These are phyloP conservation scores for Trypanosoma boissoni DNA, from an alignment of 208 protist species.

Conservation along the genomic window DNA sequence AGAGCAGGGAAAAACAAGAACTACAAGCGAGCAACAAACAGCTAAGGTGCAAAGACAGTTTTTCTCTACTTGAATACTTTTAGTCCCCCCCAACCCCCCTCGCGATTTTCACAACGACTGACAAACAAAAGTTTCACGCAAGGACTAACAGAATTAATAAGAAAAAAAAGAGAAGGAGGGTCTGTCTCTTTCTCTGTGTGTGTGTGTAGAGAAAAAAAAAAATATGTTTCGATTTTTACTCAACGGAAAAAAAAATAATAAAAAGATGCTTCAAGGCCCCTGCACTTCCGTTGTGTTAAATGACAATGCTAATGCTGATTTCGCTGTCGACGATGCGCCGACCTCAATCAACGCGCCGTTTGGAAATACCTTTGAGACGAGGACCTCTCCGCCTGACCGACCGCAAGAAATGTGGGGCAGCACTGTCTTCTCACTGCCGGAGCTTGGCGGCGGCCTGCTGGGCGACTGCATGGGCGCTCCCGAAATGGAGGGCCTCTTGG, in stretches of 20 bases:
- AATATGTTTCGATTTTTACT: too few species aligned
- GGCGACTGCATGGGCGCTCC: neutral
- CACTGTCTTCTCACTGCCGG: constrained; percentile 13
- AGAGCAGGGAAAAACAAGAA: too few species aligned
- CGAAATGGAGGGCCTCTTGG: neutral
- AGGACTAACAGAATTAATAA: too few species aligned
- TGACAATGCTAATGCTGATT: too few species aligned
- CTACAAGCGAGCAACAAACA: too few species aligned
- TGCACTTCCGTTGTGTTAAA: neutral
- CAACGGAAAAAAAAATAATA: neutral
- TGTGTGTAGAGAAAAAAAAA: too few species aligned
- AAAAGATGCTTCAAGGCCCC: constrained; percentile 5
- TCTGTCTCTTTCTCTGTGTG: neutral
- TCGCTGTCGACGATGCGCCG: too few species aligned
- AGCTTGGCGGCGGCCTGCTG: constrained; percentile 10
- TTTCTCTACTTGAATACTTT: too few species aligned
- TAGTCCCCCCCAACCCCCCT: too few species aligned
- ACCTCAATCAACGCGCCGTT: too few species aligned
- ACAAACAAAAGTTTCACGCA: constrained; percentile 5
- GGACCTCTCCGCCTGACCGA: neutral
- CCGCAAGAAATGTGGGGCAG: constrained; percentile 13
- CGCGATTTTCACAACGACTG: neutral
- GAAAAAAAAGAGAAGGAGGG: neutral
- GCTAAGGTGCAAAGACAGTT: too few species aligned
- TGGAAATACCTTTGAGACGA: constrained; percentile 1